Evolutionary conservation across 164 flowering plant species (phyloP).

Genomic region (Dillenia turbinata): DNA sequence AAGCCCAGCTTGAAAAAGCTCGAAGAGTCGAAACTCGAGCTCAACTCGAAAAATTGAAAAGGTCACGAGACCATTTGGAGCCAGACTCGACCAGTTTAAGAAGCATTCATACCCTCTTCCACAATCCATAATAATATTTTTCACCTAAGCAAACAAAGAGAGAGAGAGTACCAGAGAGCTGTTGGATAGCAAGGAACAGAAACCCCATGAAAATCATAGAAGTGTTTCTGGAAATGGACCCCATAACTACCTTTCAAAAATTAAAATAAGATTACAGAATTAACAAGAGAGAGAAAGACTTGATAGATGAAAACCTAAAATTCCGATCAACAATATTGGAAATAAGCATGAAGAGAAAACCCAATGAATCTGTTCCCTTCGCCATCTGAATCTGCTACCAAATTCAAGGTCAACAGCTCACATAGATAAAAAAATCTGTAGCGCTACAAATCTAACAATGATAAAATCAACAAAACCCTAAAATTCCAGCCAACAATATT

Average conservation of each 20-base stretch:
- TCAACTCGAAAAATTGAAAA: too few relatives aligned
- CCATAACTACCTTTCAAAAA: background rate
- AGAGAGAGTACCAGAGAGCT: conserved; percentile 11
- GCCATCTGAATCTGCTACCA: conserved; percentile 32
- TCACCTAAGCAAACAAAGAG: too few relatives aligned
- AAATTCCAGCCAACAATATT: too few relatives aligned
- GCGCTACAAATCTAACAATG: conserved; percentile 1
- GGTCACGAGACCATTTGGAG: background rate
- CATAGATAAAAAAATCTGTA: too few relatives aligned
- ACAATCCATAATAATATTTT: conserved; percentile 3
- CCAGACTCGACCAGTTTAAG: background rate
- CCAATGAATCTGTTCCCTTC: conserved; percentile 32
- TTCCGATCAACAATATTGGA: too few relatives aligned
- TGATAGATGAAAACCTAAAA: too few relatives aligned
- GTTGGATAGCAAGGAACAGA: conserved; percentile 8
- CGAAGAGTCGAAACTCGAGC: too few relatives aligned
- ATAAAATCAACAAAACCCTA: too few relatives aligned
- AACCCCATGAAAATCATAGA: conserved; percentile 3
- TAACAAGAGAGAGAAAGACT: too few relatives aligned
- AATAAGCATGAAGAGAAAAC: too few relatives aligned
- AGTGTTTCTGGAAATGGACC: conserved; percentile 1
- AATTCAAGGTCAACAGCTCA: background rate
- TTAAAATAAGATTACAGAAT: too few relatives aligned
- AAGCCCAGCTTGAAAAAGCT: too few relatives aligned
- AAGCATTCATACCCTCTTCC: conserved; percentile 11